phyloP scores from a whole-genome alignment of 805 yeast species.

The Candida koratica region DNA sequence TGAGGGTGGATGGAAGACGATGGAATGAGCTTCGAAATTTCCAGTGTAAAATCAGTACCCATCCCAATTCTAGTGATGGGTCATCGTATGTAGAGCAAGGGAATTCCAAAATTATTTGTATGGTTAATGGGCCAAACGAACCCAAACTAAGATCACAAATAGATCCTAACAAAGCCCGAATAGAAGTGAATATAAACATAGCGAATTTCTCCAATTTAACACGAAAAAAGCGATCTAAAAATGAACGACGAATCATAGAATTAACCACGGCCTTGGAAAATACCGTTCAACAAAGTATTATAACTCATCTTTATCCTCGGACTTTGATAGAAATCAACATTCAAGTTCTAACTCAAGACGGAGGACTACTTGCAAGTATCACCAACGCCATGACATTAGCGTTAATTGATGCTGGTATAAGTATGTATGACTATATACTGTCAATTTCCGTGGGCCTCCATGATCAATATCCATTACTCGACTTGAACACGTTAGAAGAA shows the following conservation, averaged over 20 bases:
- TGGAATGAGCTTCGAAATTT: constrained; percentile 90
- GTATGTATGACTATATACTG: constrained; percentile 86
- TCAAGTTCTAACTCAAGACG: constrained; percentile 84
- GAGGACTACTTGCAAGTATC: constrained; percentile 76
- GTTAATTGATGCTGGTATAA: constrained; percentile 89
- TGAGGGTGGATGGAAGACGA: constrained; percentile 88
- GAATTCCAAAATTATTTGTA: constrained; percentile 79
- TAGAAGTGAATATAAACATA: constrained; percentile 62
- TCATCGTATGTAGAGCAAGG: constrained; percentile 92
- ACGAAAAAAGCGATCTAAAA: constrained; percentile 62
- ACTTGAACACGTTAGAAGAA: constrained; percentile 79
- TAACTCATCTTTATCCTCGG: constrained; percentile 73
- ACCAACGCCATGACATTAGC: constrained; percentile 87
- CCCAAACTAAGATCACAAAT: constrained; percentile 56
- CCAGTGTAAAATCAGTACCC: constrained; percentile 79
- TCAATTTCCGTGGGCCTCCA: constrained; percentile 76
- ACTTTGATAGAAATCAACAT: constrained; percentile 73
- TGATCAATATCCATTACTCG: constrained; percentile 74
- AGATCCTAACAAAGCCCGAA: constrained; percentile 48
- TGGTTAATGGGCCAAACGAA: constrained; percentile 88
- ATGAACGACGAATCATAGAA: constrained; percentile 69
- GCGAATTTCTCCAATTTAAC: constrained; percentile 81
- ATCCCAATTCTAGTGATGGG: constrained; percentile 84
- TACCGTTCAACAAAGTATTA: constrained; percentile 70
- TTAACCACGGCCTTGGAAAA: constrained; percentile 61